Evolutionary conservation across 257 asterid genomes (phyloP).

Genomic region (Schizonepeta tenuifolia): DNA sequence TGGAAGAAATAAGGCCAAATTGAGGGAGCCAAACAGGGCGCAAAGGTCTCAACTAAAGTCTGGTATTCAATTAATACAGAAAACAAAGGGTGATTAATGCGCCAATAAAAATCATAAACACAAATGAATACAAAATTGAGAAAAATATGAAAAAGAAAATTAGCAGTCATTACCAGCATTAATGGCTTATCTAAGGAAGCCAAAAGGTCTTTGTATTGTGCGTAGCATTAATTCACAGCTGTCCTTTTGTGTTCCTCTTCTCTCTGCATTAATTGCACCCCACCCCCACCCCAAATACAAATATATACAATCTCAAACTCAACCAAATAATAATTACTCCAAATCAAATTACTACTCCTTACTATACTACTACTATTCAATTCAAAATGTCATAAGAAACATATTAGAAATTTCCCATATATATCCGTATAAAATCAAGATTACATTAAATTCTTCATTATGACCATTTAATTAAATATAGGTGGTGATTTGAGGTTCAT

Average conservation of each 20-base stretch:
- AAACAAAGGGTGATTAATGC: slow-evolving; percentile 51
- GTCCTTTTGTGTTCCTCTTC: slow-evolving; percentile 54
- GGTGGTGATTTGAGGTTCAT: slow-evolving; percentile 28
- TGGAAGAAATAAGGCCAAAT: not conserved
- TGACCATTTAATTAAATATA: slow-evolving; percentile 30
- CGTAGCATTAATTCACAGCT: slow-evolving; percentile 67
- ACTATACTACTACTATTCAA: not conserved
- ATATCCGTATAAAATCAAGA: slow-evolving; percentile 39
- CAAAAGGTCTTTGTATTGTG: slow-evolving; percentile 56
- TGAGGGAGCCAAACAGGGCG: slow-evolving; percentile 36
- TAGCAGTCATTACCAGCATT: slow-evolving; percentile 55
- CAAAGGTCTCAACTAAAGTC: slow-evolving; percentile 40
- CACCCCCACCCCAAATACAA: not conserved
- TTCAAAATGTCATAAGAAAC: not conserved
- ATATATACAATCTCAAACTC: slow-evolving; percentile 23
- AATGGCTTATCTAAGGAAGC: slow-evolving; percentile 55
- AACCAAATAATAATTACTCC: slow-evolving; percentile 11
- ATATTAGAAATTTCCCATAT: slow-evolving; percentile 20
- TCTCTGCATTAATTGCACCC: slow-evolving; percentile 42
- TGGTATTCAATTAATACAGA: slow-evolving; percentile 38
- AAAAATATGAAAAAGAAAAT: slow-evolving; percentile 16
- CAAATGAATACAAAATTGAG: slow-evolving; percentile 27
- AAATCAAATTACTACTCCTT: not conserved
- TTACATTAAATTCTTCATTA: slow-evolving; percentile 44
- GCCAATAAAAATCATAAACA: slow-evolving; percentile 32